Evolutionary conservation across 2,329 filamentous ascomycete species (phyloP), one percentile per base, ranked within the genome.

Genomic region (Helotiales sp.): DNA sequence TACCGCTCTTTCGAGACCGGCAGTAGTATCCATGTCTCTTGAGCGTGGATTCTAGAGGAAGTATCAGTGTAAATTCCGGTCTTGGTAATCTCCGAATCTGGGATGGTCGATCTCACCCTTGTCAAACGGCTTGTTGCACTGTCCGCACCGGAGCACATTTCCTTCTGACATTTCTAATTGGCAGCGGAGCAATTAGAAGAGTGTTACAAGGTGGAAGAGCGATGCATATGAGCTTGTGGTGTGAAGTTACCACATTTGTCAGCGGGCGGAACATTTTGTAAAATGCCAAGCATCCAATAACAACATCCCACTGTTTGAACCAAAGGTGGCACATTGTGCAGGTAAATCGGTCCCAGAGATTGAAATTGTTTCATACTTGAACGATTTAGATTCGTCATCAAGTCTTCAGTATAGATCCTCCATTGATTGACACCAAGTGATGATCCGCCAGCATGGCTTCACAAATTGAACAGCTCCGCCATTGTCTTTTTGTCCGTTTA

Each of bases 1-100:
- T 40, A 1, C 72, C 71, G 58, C 34, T 63, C 70, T 70, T 77
- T 68, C 79, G 74, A 72, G 80, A 80, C 22, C 80, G 79, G 70
- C 80, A 82, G 49, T 82, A 82, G 68, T 82, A 82, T 52, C 78
- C 78, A 75, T 82, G 80, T 73, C 81, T 79, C 70, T 81, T 82
- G 66, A 81, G 67, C 10, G 80, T 80, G 8, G 80, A 77, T 54
- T 76, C 80, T 82, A 64, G 45, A 69, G 65, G n/a, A 54, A 7
- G 4, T 22, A 28, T 64, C 20, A 32, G 57, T 73, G 67, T 75
- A 68, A 69, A 5, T 47, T 61, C 52, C 55, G 34, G 40, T 26
- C n/a, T 37, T 43, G 63, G 61, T 67, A 61, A 52, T 45, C 59
- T 8, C 5, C n/a, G 17, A 20, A 45, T 45, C 3, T 37, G 52